Base-by-base conservation (phyloP, 73 alveolate genomes). In the Breviolum minutum region DNA sequence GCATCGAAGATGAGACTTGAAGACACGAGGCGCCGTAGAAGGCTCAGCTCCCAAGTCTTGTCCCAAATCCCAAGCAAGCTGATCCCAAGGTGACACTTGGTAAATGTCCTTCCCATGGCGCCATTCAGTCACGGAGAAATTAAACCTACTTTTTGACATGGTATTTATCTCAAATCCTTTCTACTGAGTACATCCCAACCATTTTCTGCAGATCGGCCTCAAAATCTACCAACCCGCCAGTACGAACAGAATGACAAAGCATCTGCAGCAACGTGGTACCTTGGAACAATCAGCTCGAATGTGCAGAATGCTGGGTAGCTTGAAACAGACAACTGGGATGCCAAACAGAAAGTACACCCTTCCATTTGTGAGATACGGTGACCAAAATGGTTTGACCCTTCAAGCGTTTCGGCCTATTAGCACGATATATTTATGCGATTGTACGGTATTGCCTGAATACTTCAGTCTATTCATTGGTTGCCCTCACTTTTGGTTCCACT, bases 21-120 rank as follows among this genome's bases (percentile, higher is more conserved):
- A 88, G 60, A 88, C 71, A 27, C 95, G 68, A 9, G 95, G 95
- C 11, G 26, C 69, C 27, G 95, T 69, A 68, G 32, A 68, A 32
- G 73, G 95, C 70, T 88, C 85, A 14, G 84, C 85, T 2, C 60
- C 85, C 85, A 88, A 71, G 79, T 71, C 81, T 71, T 66, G 95
- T 20, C 95, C 95, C 95, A 88, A 48, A 73, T 88, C 95, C 95
- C 95, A 88, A 6, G 95, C 95, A 40, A 88, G 32, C 95, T 88
- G 95, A 10, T 88, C 95, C 95, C 95, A 88, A 8, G 95, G 95
- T 24, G 66, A 30, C 73, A 88, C 85, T 20, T 88, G 95, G 85
- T 88, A 88, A 27, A 88, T 88, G 70, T 88, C 95, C 85, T 88
- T 66, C 32, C 80, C 60, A 32, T 13, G 62, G 54, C 54, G 54